Percentiles rank a stretch among this genome's conserved stretches.
Evolutionary conservation across 352 stramenopile genomes (phyloP).

Genomic region (Phytophthora podocarpi): DNA sequence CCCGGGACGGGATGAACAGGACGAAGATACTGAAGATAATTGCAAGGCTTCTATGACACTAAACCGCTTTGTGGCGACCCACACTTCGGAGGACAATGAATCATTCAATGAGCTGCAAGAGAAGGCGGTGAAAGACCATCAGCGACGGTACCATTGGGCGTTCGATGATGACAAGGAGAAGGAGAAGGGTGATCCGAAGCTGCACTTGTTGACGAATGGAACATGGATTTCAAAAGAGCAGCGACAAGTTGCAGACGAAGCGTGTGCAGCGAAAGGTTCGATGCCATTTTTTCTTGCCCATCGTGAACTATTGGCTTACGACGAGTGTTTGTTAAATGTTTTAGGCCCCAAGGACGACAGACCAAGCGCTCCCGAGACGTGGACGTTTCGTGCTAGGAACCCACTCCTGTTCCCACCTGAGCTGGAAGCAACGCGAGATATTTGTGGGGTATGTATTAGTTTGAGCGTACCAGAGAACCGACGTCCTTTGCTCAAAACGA

Average conservation of each 20-base stretch:
- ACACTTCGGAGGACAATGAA: slow-evolving; percentile 89
- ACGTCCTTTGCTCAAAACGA: no score
- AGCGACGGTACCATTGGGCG: slow-evolving; percentile 78
- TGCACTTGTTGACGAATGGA: slow-evolving; percentile 73
- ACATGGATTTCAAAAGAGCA: slow-evolving; percentile 77
- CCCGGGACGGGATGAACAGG: neutral
- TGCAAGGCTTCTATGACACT: slow-evolving; percentile 53
- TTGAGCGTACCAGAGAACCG: no score
- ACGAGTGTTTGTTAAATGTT: slow-evolving; percentile 4
- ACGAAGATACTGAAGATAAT: slow-evolving; percentile 8
- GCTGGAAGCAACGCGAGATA: slow-evolving; percentile 53
- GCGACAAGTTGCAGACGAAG: slow-evolving; percentile 62
- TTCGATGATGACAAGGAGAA: slow-evolving; percentile 56
- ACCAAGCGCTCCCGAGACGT: slow-evolving; percentile 71
- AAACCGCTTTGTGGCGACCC: slow-evolving; percentile 75
- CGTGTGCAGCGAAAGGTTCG: slow-evolving; percentile 59
- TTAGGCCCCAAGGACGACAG: slow-evolving; percentile 63
- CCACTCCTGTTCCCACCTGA: slow-evolving; percentile 81
- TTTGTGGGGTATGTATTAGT: slow-evolving; percentile 77
- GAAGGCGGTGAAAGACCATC: slow-evolving; percentile 70
- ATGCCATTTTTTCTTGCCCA: neutral
- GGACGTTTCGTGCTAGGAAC: slow-evolving; percentile 77
- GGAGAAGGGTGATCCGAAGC: slow-evolving; percentile 59
- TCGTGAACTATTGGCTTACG: neutral
- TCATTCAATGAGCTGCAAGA: slow-evolving; percentile 79